Percentiles rank a stretch among this genome's conserved stretches.
phyloP scores from a whole-genome alignment of 2,329 filamentous ascomycete species.

The Trichophyton mentagrophytes region DNA sequence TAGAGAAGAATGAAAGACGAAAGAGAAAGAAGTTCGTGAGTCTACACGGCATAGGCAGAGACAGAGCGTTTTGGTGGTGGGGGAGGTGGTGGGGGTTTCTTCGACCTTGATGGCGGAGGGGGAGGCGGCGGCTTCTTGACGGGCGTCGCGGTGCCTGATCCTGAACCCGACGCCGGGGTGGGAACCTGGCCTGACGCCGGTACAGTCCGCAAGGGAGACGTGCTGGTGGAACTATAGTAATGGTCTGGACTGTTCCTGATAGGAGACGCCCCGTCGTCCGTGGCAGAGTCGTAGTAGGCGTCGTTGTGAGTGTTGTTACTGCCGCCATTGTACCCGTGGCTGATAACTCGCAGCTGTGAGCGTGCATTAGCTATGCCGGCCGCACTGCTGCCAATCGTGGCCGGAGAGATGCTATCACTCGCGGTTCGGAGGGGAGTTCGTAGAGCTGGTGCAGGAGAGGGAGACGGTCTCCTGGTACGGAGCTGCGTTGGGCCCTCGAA shows the following conservation, averaged over 20 bases:
- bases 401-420: conserved; percentile 39
- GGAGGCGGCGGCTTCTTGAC: conserved; percentile 49
- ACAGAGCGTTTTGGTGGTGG: conserved; percentile 32
- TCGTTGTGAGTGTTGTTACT: conserved; percentile 26
- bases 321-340: conserved; percentile 22
- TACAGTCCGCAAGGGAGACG: conserved; percentile 43
- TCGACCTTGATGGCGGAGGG: conserved; percentile 48
- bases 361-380: conserved; percentile 33
- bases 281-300: conserved; percentile 35
- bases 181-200: conserved; percentile 34
- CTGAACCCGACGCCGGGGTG: not conserved
- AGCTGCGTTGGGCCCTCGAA: conserved; percentile 46
- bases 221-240: conserved; percentile 27
- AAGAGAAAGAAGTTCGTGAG: not conserved
- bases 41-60: not conserved
- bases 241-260: conserved; percentile 38
- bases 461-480: conserved; percentile 39
- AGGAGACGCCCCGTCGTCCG: conserved; percentile 40
- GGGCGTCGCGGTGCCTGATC: conserved; percentile 14
- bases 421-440: conserved; percentile 38
- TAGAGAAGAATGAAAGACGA: not conserved
- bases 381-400: not conserved
- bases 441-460: conserved; percentile 24
- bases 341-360: conserved; percentile 33
- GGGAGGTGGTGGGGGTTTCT: conserved; percentile 53